Percentiles rank a stretch among this genome's conserved stretches.
These are phyloP conservation scores for Podaxis sp. DNA, from an alignment of 768 basidiomycete genomes.

Conservation along the genomic window DNA sequence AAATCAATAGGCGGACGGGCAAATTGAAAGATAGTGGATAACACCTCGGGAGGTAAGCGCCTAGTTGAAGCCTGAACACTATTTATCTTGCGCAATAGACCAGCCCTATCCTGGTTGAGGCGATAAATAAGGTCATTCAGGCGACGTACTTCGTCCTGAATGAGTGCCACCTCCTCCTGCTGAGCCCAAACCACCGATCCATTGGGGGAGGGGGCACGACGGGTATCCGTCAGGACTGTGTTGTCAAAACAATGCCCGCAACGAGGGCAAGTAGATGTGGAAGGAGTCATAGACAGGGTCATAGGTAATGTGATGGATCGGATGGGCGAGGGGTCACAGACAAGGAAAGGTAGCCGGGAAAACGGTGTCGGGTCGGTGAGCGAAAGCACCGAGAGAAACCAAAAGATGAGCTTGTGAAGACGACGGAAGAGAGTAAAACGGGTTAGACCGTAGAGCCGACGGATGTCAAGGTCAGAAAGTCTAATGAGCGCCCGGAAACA, in stretches of 20 bases:
- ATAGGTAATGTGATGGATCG: neutral
- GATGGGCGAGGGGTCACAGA: neutral
- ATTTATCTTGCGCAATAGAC: neutral
- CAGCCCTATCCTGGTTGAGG: neutral
- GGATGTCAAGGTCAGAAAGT: too few species aligned
- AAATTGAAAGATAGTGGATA: conserved; percentile 8
- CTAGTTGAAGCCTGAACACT: neutral
- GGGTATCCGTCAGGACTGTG: neutral
- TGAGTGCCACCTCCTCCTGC: neutral
- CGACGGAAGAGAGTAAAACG: too few species aligned
- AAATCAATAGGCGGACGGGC: neutral
- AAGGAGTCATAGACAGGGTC: neutral
- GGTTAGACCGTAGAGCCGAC: too few species aligned
- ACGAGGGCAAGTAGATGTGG: neutral
- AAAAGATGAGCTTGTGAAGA: too few species aligned
- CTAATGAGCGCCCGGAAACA: too few species aligned
- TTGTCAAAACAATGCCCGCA: neutral
- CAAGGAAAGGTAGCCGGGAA: too few species aligned
- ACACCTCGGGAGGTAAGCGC: neutral
- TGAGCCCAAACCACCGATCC: neutral
- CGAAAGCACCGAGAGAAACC: too few species aligned
- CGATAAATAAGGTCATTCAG: neutral
- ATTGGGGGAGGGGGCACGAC: neutral
- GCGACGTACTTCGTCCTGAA: neutral
- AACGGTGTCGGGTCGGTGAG: too few species aligned